Evolutionary conservation across 805 yeast genomes (phyloP), one percentile per base, ranked within the genome.

Genomic region (Lipomyces sp.): DNA sequence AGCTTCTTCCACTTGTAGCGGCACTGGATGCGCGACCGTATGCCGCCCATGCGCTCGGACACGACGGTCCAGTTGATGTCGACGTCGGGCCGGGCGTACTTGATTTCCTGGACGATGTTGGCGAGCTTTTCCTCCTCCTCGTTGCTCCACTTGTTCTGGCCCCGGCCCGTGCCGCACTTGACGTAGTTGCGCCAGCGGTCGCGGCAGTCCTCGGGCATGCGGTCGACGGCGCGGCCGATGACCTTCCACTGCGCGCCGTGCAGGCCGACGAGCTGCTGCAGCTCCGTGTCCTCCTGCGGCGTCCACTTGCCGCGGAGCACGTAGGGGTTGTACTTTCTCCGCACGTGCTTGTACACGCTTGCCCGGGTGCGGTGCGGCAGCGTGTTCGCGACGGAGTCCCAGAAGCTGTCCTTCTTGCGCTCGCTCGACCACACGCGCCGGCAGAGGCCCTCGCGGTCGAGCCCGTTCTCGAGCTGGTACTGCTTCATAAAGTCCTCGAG

Each of bases 171-270:
- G 22, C 97, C 97, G 71, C 97, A 91, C 67, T 90, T 90, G 56
- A 90, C 85, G 65, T 90, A 91, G 66, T 91, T 91, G 68, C 98
- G 76, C 95, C 95, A 91, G 61, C 98, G 76, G 67, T 91, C 98
- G 61, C 98, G 77, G 68, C 97, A 90, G 69, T 91, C 98, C 64
- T 91, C 98, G 0, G 98, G 97, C 98, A 91, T 91, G 62, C 98
- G 75, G 13, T 86, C 87, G 79, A 91, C 74, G 6, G 73, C 71
- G 46, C 76, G 76, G 6, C 97, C 97, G 53, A 91, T 86, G 36
- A 74, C 73, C 60, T 87, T 87, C 98, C 98, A 91, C 63, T 85
- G 88, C 16, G 93, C 88, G 51, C 82, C 87, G 59, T 80, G 78
- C 23, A 81, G 80, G 8, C 76, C 67, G 10, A 86, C 86, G 45